Conservation (phyloP, 2,329 filamentous ascomycete genomes). For the Cephalotrichum gorgonifer region DNA sequence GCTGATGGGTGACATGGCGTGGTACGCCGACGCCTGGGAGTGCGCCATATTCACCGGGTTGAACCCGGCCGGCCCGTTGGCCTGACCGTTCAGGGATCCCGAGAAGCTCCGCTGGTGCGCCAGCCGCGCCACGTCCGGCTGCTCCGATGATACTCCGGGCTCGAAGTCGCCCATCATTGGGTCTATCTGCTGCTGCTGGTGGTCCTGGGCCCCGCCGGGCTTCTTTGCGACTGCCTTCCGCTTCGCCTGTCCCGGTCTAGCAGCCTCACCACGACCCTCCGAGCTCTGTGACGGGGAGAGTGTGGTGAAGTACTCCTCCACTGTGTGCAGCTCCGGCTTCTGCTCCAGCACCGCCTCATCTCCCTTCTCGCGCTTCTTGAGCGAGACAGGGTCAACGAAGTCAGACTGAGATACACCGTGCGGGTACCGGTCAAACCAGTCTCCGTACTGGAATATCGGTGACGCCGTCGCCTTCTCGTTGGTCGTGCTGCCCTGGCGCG, state of each 20-base stretch:
- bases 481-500: slow-evolving; percentile 42
- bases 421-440: slow-evolving; percentile 95
- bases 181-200: slow-evolving; percentile 12
- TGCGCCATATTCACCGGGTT: slow-evolving; percentile 30
- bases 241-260: slow-evolving; percentile 14
- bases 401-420: slow-evolving; percentile 80
- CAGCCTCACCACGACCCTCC: slow-evolving; percentile 21
- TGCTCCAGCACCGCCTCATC: slow-evolving; percentile 86
- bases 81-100: slow-evolving; percentile 27
- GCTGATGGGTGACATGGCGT: slow-evolving; percentile 41
- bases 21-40: slow-evolving; percentile 30
- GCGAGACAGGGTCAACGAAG: slow-evolving; percentile 63
- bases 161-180: slow-evolving; percentile 5
- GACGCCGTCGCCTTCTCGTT: slow-evolving; percentile 37
- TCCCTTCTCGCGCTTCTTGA: slow-evolving; percentile 62
- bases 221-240: slow-evolving; percentile 28
- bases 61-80: slow-evolving; percentile 27
- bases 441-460: slow-evolving; percentile 84
- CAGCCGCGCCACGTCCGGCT: background rate
- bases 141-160: background rate
- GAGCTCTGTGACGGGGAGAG: slow-evolving; percentile 54
- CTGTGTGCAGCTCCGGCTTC: slow-evolving; percentile 81
- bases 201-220: slow-evolving; percentile 7
- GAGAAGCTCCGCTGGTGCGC: slow-evolving; percentile 29
- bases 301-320: slow-evolving; percentile 87